A percentile compares a stretch with the other conserved stretches of the same genome.
Conservation (phyloP, 495 filamentous ascomycete species). For the Hypoxylon intermedium region DNA sequence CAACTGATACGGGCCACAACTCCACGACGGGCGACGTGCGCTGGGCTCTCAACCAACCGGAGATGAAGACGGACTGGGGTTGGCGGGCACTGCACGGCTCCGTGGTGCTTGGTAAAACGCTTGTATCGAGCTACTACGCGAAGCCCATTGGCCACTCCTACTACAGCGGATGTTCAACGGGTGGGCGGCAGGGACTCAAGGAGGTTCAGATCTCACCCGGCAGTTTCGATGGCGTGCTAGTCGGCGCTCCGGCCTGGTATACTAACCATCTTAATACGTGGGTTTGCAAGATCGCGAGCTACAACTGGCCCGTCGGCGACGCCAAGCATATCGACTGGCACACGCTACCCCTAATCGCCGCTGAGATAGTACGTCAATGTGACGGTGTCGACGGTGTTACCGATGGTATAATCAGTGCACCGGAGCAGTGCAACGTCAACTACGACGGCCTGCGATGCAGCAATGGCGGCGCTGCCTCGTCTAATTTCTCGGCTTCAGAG, state of each 20-base stretch:
- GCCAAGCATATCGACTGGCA: slow-evolving; percentile 59
- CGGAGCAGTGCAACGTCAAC: slow-evolving; percentile 63
- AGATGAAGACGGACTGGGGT: slow-evolving; percentile 52
- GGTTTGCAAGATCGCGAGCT: slow-evolving; percentile 49
- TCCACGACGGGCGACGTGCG: slow-evolving; percentile 43
- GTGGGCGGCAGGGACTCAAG: slow-evolving; percentile 64
- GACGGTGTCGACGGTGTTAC: slow-evolving; percentile 67
- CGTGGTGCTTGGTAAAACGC: slow-evolving; percentile 45
- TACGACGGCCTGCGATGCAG: slow-evolving; percentile 61
- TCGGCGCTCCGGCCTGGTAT: slow-evolving; percentile 65
- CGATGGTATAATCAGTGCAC: slow-evolving; percentile 71
- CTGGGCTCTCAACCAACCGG: slow-evolving; percentile 58
- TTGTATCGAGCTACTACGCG: slow-evolving; percentile 52
- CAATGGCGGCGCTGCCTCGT: slow-evolving; percentile 26
- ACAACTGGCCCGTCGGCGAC: slow-evolving; percentile 51
- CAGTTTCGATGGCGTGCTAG: slow-evolving; percentile 72
- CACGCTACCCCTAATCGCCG: slow-evolving; percentile 60
- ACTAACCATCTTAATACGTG: slow-evolving; percentile 59
- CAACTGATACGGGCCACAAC: slow-evolving; percentile 65
- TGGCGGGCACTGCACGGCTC: slow-evolving; percentile 60
- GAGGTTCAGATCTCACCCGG: slow-evolving; percentile 60
- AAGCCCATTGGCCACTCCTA: slow-evolving; percentile 55
- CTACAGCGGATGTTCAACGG: slow-evolving; percentile 64
- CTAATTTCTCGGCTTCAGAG: slow-evolving; percentile 36
- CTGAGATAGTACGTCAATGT: slow-evolving; percentile 69